Evolutionary conservation across 306 rosid genomes (phyloP), one percentile per base, ranked within the genome.

Genomic region (Dicorynia guianensis): DNA sequence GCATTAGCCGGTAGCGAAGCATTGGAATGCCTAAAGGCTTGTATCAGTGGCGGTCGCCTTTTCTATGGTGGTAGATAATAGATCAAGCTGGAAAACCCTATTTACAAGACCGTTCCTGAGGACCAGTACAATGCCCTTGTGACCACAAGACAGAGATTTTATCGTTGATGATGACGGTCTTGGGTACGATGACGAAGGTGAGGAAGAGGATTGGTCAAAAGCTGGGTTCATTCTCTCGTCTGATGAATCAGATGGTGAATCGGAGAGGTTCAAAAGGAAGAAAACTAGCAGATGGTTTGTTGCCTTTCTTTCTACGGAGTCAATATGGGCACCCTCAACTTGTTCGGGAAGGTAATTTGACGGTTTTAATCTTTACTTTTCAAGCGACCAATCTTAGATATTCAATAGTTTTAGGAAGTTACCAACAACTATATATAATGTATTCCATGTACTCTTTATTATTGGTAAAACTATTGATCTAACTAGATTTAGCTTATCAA

Each of bases 181-280:
- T 0, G 99, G 99, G 18, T 90, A 92, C 52, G 81, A 88, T 43
- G 98, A 95, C 65, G 96, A 87, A 72, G 99, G 97, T 13, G 93
- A 90, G 86, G 99, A 95, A 49, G 99, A 92, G 85, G 99, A 95
- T 54, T 95, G 99, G 99, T 90, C 99, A 0, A 86, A 83, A 54
- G 89, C 85, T 2, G 96, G 89, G 4, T 75, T 67, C 56, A 67
- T 74, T 14, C 72, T 69, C 6, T 92, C 96, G 4, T 79, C 88
- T 0, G 96, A 87, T 35, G 97, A 92, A 61, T 92, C 97, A 4
- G 97, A 85, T 0, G 93, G 92, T 6, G 96, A 82, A 20, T 60
- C 55, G 8, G 85, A 76, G 71, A 87, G 71, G 69, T 89, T 89
- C 4, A 92, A 87, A 70, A 77, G 89, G 83, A 90, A 83, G 88